Conservation (phyloP, 345 rosid genomes). For the Camelina laxa region DNA sequence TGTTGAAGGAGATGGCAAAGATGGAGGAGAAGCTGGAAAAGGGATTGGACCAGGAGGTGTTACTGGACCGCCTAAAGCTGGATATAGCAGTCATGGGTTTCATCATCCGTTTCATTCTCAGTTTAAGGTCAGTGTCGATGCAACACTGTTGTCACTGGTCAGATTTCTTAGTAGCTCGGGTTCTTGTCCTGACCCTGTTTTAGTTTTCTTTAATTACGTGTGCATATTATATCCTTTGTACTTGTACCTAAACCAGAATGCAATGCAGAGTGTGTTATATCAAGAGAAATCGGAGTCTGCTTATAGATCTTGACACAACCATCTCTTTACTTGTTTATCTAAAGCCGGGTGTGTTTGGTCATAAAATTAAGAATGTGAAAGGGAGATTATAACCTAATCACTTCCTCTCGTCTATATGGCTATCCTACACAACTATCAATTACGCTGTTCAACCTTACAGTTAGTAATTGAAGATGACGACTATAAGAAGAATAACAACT, state of each 20-base stretch:
- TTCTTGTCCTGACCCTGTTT: slow-evolving; percentile 31
- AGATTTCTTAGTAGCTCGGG: slow-evolving; percentile 38
- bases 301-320: slow-evolving; percentile 21
- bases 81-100: slow-evolving; percentile 77
- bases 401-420: slow-evolving; percentile 17
- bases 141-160: slow-evolving; percentile 46
- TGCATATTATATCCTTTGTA: slow-evolving; percentile 41
- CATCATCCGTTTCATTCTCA: slow-evolving; percentile 95
- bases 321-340: slow-evolving; percentile 3
- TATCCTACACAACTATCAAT: slow-evolving; percentile 7
- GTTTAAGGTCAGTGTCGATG: slow-evolving; percentile 95
- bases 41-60: slow-evolving; percentile 51
- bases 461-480: slow-evolving; percentile 22
- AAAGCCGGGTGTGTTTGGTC: slow-evolving; percentile 24
- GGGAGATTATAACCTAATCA: slow-evolving; percentile 23
- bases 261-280: slow-evolving; percentile 38
- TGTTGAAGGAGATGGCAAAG: slow-evolving; percentile 60
- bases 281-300: slow-evolving; percentile 26
- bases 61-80: slow-evolving; percentile 62
- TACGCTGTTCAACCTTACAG: slow-evolving; percentile 7
- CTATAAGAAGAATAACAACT: slow-evolving; percentile 26
- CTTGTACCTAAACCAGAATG: slow-evolving; percentile 44
- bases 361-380: slow-evolving; percentile 27
- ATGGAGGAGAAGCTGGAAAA: slow-evolving; percentile 61
- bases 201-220: slow-evolving; percentile 8